phyloP scores from a whole-genome alignment of 352 stramenopile species.

The Globisporangium paddicum region DNA sequence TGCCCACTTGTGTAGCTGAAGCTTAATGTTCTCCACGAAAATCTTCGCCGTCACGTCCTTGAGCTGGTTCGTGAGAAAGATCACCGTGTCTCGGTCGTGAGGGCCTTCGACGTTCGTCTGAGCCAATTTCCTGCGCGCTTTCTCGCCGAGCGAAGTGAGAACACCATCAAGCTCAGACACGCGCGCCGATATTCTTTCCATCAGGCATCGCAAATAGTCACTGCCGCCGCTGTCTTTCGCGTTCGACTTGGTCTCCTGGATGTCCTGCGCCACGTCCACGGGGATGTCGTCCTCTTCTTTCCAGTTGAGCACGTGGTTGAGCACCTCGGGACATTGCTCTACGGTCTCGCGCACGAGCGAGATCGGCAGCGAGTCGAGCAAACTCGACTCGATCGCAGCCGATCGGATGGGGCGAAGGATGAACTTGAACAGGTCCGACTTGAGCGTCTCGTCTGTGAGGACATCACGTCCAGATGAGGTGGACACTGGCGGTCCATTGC shows the following conservation, averaged over 20 bases:
- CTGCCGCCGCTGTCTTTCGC: conserved; percentile 12
- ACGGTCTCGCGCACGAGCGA: conserved; percentile 75
- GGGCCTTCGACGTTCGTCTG: neutral
- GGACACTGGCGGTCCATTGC: neutral
- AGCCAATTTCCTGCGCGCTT: conserved; percentile 18
- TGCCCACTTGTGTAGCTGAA: conserved; percentile 78
- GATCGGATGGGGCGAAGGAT: conserved; percentile 73
- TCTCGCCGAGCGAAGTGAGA: conserved; percentile 17
- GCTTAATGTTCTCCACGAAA: conserved; percentile 49
- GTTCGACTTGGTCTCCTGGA: conserved; percentile 18
- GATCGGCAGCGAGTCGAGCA: conserved; percentile 69
- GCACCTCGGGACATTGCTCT: conserved; percentile 66
- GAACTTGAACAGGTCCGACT: conserved; percentile 73
- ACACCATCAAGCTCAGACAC: conserved; percentile 23
- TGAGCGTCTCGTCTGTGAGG: conserved; percentile 35
- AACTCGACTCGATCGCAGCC: conserved; percentile 72
- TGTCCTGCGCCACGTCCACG: conserved; percentile 30
- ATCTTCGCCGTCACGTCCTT: conserved; percentile 43
- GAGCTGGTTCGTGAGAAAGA: conserved; percentile 53
- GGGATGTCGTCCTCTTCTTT: conserved; percentile 64
- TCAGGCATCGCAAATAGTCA: conserved; percentile 27
- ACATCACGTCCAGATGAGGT: conserved; percentile 19
- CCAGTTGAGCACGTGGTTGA: conserved; percentile 78
- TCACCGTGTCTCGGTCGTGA: conserved; percentile 10
- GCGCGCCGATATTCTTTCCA: conserved; percentile 19